Base-by-base conservation (phyloP, 805 yeast species). In the Monosporozyma aquatica region DNA sequence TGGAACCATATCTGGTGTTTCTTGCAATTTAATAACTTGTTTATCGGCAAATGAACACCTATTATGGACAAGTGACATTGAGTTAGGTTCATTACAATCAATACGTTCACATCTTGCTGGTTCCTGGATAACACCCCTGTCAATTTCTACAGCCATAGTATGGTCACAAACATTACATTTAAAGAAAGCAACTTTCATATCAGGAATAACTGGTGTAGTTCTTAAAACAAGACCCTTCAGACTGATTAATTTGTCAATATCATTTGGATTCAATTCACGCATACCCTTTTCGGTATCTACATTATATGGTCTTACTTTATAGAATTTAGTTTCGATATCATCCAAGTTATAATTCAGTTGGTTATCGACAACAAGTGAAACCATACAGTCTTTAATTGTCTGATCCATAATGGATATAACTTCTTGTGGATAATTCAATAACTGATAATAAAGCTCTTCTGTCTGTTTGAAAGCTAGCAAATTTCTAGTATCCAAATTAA, bases 321-420 rank as follows among this genome's bases (percentile, higher is more conserved):
- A 92, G 44, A 85, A 70, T 44, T 74, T 77, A 13, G 87, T 76
- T 61, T 89, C 97, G 42, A 89, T 80, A 37, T 78, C 87, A 51
- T 73, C 73, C 18, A 74, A 67, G 38, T 69, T 61, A 30, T 61
- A 60, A 47, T 81, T 89, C 24, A 69, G 54, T 32, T 65, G 58
- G 53, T 71, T 62, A 48, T 80, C 87, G 45, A 78, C 66, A 17
- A 79, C 78, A 15, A 84, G 59, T 11, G 86, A 79, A 21, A 87
- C 80, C 77, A 92, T 77, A 54, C 87, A 81, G 59, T 90, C 96
- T 59, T 87, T 87, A 43, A 89, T 74, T 4, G 95, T 80, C 57
- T 89, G 96, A 71, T 92, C 98, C 97, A 92, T 89, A 53, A 92
- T 86, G 9, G 98, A 97, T 43, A 92, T 80, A 29, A 92, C 86